These are phyloP conservation scores for Lichtheimia hyalospora DNA, from an alignment of 371 early-diverging fungal genomes.

Conservation along the genomic window DNA sequence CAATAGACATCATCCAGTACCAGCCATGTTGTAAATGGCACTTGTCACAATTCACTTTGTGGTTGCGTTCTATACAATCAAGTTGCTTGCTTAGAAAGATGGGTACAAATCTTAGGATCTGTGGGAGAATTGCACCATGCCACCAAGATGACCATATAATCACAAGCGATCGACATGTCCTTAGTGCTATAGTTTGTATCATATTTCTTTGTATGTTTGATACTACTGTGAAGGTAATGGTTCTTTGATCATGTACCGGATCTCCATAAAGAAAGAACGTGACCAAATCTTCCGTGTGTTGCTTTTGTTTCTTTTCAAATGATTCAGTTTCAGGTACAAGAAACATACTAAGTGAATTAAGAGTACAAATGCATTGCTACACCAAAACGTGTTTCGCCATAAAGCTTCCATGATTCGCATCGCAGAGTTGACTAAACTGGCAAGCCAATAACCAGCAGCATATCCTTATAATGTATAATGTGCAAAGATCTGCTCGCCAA, in stretches of 20 bases:
- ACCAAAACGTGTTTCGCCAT: constrained; percentile 76
- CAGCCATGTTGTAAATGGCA: constrained; percentile 64
- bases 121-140: constrained; percentile 66
- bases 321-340: constrained; percentile 68
- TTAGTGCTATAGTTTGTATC: neutral
- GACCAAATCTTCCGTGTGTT: constrained; percentile 32
- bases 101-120: constrained; percentile 77
- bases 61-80: constrained; percentile 50
- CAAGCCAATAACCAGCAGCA: constrained; percentile 66
- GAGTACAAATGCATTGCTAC: constrained; percentile 62
- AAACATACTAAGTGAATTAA: constrained; percentile 55
- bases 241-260: constrained; percentile 45
- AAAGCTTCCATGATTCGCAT: constrained; percentile 43
- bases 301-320: constrained; percentile 47
- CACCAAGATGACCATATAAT: constrained; percentile 64
- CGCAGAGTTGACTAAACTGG: constrained; percentile 59
- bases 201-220: neutral
- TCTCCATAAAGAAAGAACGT: constrained; percentile 38
- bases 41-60: constrained; percentile 58
- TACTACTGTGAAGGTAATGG: constrained; percentile 47
- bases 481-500: too few relatives aligned
- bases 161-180: constrained; percentile 11
- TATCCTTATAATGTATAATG: constrained; percentile 35
- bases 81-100: constrained; percentile 59
- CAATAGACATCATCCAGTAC: constrained; percentile 50